Percentiles rank a stretch among this genome's conserved stretches.
These are phyloP conservation scores for Mucor piriformis DNA, from an alignment of 371 early-diverging fungal genomes.

Conservation along the genomic window DNA sequence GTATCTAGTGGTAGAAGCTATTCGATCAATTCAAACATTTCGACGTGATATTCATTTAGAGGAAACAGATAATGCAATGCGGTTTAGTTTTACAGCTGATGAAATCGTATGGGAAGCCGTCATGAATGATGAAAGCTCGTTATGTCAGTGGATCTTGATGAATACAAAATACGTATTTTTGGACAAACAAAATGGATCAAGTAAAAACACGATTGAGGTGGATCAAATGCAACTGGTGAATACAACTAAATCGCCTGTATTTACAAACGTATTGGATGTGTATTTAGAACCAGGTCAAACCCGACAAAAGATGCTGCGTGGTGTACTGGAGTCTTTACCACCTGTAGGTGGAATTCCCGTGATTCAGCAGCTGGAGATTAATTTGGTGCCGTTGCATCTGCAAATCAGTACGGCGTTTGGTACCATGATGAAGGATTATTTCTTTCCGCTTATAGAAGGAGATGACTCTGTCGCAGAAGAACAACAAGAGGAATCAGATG, in stretches of 20 bases:
- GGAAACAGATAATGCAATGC: conserved; percentile 28
- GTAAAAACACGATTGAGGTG: conserved; percentile 69
- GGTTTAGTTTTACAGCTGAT: conserved; percentile 36
- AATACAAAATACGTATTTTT: conserved; percentile 53
- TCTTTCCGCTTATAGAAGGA: conserved; percentile 60
- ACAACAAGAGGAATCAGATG: not conserved
- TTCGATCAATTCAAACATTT: conserved; percentile 52
- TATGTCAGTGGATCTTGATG: conserved; percentile 63
- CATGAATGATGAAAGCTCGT: conserved; percentile 42
- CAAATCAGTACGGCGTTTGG: conserved; percentile 85
- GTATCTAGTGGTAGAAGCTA: conserved; percentile 61
- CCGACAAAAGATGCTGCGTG: conserved; percentile 79
- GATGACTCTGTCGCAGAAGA: not conserved
- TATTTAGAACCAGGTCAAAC: conserved; percentile 14
- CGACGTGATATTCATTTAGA: conserved; percentile 26
- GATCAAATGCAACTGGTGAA: conserved; percentile 73
- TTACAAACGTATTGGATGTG: conserved; percentile 31
- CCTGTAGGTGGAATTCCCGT: conserved; percentile 89
- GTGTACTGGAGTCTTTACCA: conserved; percentile 73
- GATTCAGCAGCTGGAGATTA: conserved; percentile 85
- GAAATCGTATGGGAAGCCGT: conserved; percentile 65
- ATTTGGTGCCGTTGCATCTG: conserved; percentile 75
- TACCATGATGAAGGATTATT: conserved; percentile 70
- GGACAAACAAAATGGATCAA: conserved; percentile 67
- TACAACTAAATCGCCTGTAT: conserved; percentile 57